Evolutionary conservation across 768 basidiomycete species (phyloP).

Genomic region (Suillus ampliporus): DNA sequence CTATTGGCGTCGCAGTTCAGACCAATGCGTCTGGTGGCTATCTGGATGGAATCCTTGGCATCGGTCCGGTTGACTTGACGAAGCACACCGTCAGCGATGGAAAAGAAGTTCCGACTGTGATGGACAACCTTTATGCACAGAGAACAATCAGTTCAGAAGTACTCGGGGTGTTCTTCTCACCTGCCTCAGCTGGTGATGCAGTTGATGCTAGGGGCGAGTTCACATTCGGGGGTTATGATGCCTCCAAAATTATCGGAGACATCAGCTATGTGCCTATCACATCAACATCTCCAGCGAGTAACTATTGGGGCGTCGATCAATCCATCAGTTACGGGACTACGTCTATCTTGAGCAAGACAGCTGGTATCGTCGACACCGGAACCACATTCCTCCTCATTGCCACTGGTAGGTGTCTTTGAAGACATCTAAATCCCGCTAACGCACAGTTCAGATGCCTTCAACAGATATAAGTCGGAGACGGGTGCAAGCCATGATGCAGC

Average conservation of each 20-base stretch:
- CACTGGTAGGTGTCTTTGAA: conserved; percentile 5
- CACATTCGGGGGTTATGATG: conserved; percentile 25
- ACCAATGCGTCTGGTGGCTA: conserved; percentile 32
- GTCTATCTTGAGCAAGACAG: conserved; percentile 28
- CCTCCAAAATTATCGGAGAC: conserved; percentile 17
- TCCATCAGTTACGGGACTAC: conserved; percentile 31
- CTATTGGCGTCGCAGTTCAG: conserved; percentile 35
- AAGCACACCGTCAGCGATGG: background rate
- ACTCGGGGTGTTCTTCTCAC: conserved; percentile 38
- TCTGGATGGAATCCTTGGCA: conserved; percentile 40
- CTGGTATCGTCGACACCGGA: conserved; percentile 44
- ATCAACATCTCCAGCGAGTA: conserved; percentile 33
- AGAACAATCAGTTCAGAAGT: conserved; percentile 32
- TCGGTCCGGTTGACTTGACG: conserved; percentile 4
- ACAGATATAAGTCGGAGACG: conserved; percentile 26
- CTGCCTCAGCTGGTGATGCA: conserved; percentile 20
- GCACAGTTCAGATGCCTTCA: conserved; percentile 26
- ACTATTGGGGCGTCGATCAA: conserved; percentile 42
- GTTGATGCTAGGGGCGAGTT: conserved; percentile 20
- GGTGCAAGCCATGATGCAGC: conserved; percentile 19
- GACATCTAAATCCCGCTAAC: background rate
- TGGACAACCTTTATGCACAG: conserved; percentile 39
- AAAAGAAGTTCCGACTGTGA: conserved; percentile 25
- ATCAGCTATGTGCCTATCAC: conserved; percentile 34
- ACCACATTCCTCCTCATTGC: conserved; percentile 35